Base-by-base conservation (phyloP, 305 asterid species). In the Fraxinus dipetala region DNA sequence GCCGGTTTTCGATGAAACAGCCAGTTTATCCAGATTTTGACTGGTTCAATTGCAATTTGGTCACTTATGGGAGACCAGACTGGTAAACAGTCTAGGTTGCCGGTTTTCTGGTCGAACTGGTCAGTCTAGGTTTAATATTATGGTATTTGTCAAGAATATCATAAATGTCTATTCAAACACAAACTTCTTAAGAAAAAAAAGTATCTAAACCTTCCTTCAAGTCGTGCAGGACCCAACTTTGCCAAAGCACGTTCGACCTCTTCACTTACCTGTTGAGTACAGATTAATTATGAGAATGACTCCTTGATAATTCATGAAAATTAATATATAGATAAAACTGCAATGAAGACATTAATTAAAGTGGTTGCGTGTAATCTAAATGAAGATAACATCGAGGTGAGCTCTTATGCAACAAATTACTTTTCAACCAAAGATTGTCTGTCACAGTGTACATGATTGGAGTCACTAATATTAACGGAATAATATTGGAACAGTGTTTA, bases 211-310 rank as follows among this genome's bases (percentile, higher is more conserved):
- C 99, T 93, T 86, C 94, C 99, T 80, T 87, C 81, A 84, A 92
- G 85, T 83, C 79, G 89, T 2, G 96, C 92, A 78, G 98, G 98
- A 76, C 96, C 97, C 82, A 93, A 83, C 90, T 91, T 94, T 72
- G 98, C 94, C 92, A 94, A 87, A 81, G 97, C 98, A 72, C 98
- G 97, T 82, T 94, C 97, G 65, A 94, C 93, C 87, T 94, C 98
- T 89, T 94, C 98, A 88, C 98, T 94, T 67, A 94, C 98, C 98
- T 94, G 91, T 85, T 73, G 76, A 87, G 78, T 78, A 85, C 11
- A 59, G 89, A 78, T 36, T 70, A 26, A 18, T 16, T 18, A 2
- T 78, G 18, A 76, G 84, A 40, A 40, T 26, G 51, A 5, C n/a
- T 40, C 18, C 59, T 43, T 34, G 72, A 34, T 74, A 72, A 61